Percentiles rank a stretch among this genome's conserved stretches.
Conservation (phyloP, 2,329 filamentous ascomycete species). For the Sporothrix pseudoabietina region DNA sequence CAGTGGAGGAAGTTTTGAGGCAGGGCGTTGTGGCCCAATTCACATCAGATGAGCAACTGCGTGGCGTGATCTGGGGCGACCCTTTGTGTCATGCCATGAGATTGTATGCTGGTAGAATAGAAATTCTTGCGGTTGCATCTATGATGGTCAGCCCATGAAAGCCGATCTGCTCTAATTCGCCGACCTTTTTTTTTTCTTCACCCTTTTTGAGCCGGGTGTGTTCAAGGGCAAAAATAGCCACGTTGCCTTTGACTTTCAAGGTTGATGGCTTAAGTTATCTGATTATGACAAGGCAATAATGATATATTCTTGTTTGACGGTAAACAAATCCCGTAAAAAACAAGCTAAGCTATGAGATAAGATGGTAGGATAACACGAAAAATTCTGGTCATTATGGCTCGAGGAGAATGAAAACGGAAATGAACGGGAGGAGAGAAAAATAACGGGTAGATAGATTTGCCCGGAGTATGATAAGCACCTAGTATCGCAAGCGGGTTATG, state of each 20-base stretch:
- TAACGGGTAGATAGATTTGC: background rate
- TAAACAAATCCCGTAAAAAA: no score
- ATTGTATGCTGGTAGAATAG: conserved; percentile 71
- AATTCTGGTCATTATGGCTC: no score
- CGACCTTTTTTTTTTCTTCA: background rate
- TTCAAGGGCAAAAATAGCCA: no score
- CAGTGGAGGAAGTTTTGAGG: conserved; percentile 52
- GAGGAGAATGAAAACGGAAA: no score
- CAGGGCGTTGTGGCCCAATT: conserved; percentile 70
- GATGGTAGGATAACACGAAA: no score
- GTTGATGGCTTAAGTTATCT: no score
- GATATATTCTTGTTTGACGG: no score
- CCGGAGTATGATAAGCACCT: background rate
- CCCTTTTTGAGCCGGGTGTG: background rate
- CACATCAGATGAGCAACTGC: conserved; percentile 67
- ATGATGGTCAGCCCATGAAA: conserved; percentile 49
- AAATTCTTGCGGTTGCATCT: conserved; percentile 69
- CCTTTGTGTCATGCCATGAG: conserved; percentile 79
- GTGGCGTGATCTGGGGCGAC: conserved; percentile 77
- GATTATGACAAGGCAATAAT: no score
- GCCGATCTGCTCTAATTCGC: background rate
- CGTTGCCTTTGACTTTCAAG: no score
- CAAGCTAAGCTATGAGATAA: no score
- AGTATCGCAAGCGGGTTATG: background rate
- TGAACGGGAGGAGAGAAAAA: background rate